Base-by-base conservation (phyloP, 768 basidiomycete genomes). In the Gyrodon lividus region DNA sequence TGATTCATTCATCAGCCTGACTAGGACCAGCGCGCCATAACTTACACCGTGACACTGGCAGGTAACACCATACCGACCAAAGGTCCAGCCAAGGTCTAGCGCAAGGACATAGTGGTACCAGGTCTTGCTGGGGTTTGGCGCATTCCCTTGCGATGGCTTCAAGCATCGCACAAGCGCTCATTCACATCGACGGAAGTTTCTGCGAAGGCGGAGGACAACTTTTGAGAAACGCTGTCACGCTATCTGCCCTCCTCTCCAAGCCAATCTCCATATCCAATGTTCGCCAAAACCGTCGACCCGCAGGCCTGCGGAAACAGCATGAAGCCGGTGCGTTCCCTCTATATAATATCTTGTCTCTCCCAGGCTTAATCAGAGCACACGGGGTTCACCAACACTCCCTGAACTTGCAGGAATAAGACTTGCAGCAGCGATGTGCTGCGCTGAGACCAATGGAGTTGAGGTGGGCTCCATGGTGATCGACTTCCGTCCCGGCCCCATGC, bases 261-360 rank as follows among this genome's bases (percentile, higher is more conserved):
- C 80, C 84, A 1, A 71, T 89, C 23, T 69, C 72, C 4, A 80
- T 90, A 42, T 64, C 77, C 30, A 83, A 84, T 14, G 80, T 91
- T 24, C 80, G 89, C 26, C 69, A 69, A 43, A 75, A 75, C 22
- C 75, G 89, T 43, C 74, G 53, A 30, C 80, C 79, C 16, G 82
- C 86, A 14, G 89, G 88, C 1, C 70, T 91, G 33, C 86, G 79
- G 61, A 81, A 79, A 42, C 88, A 92, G 60, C 89, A 91, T 65
- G 79, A 80, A 43, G 79, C 84, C 57, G 88, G 87, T 81, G 35
- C 20, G 51, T 59, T 17, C 22, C 6, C 6, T 14, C 14, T 3
- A n/a, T n/a, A n/a, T n/a, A n/a, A n/a, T n/a, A 4, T 6, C n/a
- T 10, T n/a, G 13, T 14, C 31, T 2, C 37, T 7, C 19, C 2